Evolutionary conservation across 306 rosid species (phyloP), one percentile per base, ranked within the genome.

Genomic region (Astragalus glycyphyllos): DNA sequence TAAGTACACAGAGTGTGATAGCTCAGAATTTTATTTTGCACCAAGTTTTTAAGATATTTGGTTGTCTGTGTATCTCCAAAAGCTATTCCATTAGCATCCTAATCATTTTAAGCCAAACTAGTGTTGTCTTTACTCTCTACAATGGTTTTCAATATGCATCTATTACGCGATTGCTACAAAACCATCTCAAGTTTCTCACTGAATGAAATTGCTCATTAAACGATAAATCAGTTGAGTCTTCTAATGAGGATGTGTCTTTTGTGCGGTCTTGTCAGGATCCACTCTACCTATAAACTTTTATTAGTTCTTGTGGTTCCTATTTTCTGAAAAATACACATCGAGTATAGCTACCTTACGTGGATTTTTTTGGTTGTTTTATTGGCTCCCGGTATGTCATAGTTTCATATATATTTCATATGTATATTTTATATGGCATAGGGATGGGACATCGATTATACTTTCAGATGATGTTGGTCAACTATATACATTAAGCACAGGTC

Each of bases 381-480:
- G n/a, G 34, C 65, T 44, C 15, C 16, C 23, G 20, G 11, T 61
- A 72, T 62, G 68, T 47, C 50, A 15, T 38, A 5, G 34, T 37
- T 45, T 62, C 50, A 61, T 74, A 17, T 74, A 4, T 26, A 26
- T 26, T 26, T 26, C 44, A 61, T 74, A n/a, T 74, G 57, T 10
- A 35, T 50, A 38, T 41, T 20, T 67, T 65, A 23, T 65, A 23
- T 71, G 56, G 65, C 58, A 29, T 75, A 95, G 99, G 86, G 99
- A 95, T 77, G 99, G 99, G 83, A 91, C 99, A 65, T 95, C 99
- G 16, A 84, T 95, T 60, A 86, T 95, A 82, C 92, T 95, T 60
- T 95, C 99, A 9, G 99, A 95, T 78, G 96, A 95, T 79, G 99
- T 89, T 74, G 99, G 99, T 66, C 99, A 95, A 79, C 86, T 95